Conservation (phyloP, 345 rosid species). For the Gossypium longicalyx region DNA sequence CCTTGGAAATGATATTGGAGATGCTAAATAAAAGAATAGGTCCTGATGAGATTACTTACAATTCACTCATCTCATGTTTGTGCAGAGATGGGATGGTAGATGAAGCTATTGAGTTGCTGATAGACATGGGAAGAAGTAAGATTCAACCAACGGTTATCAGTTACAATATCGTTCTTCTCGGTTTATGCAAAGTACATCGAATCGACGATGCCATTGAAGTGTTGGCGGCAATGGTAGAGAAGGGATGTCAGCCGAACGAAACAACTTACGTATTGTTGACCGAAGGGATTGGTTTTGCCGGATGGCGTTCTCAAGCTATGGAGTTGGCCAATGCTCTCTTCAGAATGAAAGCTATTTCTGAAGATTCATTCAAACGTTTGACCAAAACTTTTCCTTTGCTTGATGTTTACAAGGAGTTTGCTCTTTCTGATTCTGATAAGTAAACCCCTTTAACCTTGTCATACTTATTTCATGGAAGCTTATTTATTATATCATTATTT, state of each 20-base stretch:
- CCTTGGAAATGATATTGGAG: conserved; percentile 54
- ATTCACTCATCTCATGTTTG: conserved; percentile 72
- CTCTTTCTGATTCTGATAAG: conserved; percentile 25
- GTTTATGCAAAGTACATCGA: conserved; percentile 65
- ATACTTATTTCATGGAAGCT: background rate
- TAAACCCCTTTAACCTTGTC: conserved; percentile 16
- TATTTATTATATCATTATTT: background rate
- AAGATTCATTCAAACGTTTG: conserved; percentile 49
- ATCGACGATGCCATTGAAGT: conserved; percentile 62
- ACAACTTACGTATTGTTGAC: conserved; percentile 60
- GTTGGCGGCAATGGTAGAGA: conserved; percentile 52
- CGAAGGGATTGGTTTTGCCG: conserved; percentile 76
- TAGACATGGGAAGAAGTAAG: conserved; percentile 63
- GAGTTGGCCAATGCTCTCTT: conserved; percentile 53
- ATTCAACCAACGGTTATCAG: conserved; percentile 57
- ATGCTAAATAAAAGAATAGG: conserved; percentile 58
- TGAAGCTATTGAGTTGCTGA: conserved; percentile 60
- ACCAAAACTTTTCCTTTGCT: conserved; percentile 62
- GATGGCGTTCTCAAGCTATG: conserved; percentile 69
- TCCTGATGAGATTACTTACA: conserved; percentile 75
- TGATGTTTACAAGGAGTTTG: conserved; percentile 47
- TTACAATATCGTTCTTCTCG: conserved; percentile 71
- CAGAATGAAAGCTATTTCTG: conserved; percentile 48
- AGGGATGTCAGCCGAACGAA: conserved; percentile 72
- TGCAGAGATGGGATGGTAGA: conserved; percentile 86